Percentiles rank a stretch among this genome's conserved stretches.
Conservation (phyloP, 306 rosid species). For the Cicer judaicum region DNA sequence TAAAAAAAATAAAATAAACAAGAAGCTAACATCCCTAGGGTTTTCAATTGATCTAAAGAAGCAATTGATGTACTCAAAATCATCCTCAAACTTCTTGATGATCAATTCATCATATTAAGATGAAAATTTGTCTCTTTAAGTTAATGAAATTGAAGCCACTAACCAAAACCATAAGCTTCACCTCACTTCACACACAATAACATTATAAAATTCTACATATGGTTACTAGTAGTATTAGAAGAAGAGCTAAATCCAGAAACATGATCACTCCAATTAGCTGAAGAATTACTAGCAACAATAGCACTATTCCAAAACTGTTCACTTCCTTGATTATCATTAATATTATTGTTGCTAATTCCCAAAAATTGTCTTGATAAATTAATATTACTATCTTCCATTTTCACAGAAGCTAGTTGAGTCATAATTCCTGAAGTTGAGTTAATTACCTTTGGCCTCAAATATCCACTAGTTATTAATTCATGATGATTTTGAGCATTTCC, state of each 20-base stretch:
- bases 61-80: constrained; percentile 8
- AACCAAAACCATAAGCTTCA: constrained; percentile 21
- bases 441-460: constrained; percentile 46
- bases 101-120: constrained; percentile 1
- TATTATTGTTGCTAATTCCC: constrained; percentile 47
- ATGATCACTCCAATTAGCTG: constrained; percentile 63
- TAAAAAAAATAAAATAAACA: not conserved
- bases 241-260: constrained; percentile 68
- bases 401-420: constrained; percentile 58
- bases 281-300: constrained; percentile 22
- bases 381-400: constrained; percentile 62
- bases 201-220: constrained; percentile 35
- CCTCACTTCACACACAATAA: not conserved
- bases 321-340: constrained; percentile 22
- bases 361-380: constrained; percentile 63
- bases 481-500: constrained; percentile 15
- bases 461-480: constrained; percentile 24
- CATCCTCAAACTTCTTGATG: constrained; percentile 21
- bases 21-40: constrained; percentile 55
- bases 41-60: constrained; percentile 44
- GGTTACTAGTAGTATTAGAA: constrained; percentile 59
- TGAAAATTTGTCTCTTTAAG: constrained; percentile 21
- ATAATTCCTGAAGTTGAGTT: constrained; percentile 44
- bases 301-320: constrained; percentile 65
- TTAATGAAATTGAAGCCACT: constrained; percentile 42